Evolutionary conservation across 805 yeast species (phyloP), one percentile per base, ranked within the genome.

Genomic region (Candida schatavii): DNA sequence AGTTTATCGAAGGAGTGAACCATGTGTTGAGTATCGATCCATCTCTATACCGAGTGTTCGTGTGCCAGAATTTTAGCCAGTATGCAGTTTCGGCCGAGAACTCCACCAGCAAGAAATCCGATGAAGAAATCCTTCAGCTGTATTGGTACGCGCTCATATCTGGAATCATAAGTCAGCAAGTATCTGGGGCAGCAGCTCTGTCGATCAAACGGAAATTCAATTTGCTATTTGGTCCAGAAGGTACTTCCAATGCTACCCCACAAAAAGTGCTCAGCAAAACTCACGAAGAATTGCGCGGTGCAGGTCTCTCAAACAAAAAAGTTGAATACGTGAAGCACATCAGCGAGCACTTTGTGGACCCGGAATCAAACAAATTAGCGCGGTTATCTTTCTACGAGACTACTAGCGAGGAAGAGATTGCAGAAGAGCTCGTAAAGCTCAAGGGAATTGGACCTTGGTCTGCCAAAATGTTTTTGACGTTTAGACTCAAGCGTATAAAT

Each of bases 371-470:
- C 18, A 57, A 52, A 3, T 52, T 70, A 19, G 34, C 65, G 0
- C 55, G 65, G 1, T 51, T 56, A 1, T 62, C 61, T 1, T 63
- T 74, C 39, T 74, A 81, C 46, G 32, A 44, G 2, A 43, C 48
- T 0, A 62, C 62, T 26, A 46, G 67, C 3, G 70, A 75, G 36
- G 75, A 75, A 2, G 78, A 66, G 18, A 62, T 84, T 13, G 54
- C 74, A 1, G 69, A 69, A 15, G 75, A 73, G 43, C 59, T 83
- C 40, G 73, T 75, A 0, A 57, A 57, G 20, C 65, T 85, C 46
- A 84, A 85, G 52, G 95, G 95, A 0, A 75, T 86, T 14, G 95
- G 93, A 0, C 73, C 74, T 1, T 90, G 98, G 98, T 79, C 89
- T 3, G 90, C 93, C 0, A 85, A 84, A 41, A 90, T 90, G 96